Percentiles rank a stretch among this genome's conserved stretches.
Evolutionary conservation across 257 asterid species (phyloP).

Genomic region (Handroanthus guayacan): DNA sequence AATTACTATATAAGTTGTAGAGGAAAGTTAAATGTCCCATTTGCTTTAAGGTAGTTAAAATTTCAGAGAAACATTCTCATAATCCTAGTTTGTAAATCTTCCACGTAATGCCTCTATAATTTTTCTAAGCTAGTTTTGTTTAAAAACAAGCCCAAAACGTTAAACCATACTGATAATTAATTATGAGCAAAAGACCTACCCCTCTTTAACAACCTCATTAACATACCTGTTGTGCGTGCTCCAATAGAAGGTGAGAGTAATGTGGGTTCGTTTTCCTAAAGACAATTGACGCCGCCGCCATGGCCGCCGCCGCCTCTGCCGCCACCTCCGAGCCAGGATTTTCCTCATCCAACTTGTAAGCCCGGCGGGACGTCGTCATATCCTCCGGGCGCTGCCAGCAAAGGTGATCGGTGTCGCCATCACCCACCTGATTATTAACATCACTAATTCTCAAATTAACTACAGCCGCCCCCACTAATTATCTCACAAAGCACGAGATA

Average conservation of each 20-base stretch:
- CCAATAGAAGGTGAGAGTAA: slow-evolving; percentile 69
- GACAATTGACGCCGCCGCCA: slow-evolving; percentile 73
- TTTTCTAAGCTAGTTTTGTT: background rate
- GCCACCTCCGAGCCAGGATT: slow-evolving; percentile 76
- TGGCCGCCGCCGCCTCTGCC: slow-evolving; percentile 75
- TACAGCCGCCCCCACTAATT: slow-evolving; percentile 7
- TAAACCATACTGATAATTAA: slow-evolving; percentile 11
- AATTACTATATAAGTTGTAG: background rate
- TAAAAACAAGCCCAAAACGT: slow-evolving; percentile 19
- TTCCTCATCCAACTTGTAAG: slow-evolving; percentile 63
- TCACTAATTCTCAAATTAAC: background rate
- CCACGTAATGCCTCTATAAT: slow-evolving; percentile 13
- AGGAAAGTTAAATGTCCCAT: slow-evolving; percentile 29
- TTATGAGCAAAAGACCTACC: slow-evolving; percentile 26
- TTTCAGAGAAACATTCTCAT: slow-evolving; percentile 9
- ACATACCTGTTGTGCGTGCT: slow-evolving; percentile 71
- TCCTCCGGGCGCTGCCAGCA: slow-evolving; percentile 87
- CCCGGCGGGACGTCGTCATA: slow-evolving; percentile 76
- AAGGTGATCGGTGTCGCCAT: slow-evolving; percentile 76
- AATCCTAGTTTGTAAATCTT: slow-evolving; percentile 14
- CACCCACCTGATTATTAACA: slow-evolving; percentile 60
- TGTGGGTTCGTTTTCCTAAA: slow-evolving; percentile 69
- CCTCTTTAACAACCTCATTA: slow-evolving; percentile 50
- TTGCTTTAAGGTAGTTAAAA: background rate
- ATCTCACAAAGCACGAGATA: slow-evolving; percentile 40